These are phyloP conservation scores for Proliferodiscus dingleyae DNA, from an alignment of 2,329 filamentous ascomycete species.

Conservation along the genomic window DNA sequence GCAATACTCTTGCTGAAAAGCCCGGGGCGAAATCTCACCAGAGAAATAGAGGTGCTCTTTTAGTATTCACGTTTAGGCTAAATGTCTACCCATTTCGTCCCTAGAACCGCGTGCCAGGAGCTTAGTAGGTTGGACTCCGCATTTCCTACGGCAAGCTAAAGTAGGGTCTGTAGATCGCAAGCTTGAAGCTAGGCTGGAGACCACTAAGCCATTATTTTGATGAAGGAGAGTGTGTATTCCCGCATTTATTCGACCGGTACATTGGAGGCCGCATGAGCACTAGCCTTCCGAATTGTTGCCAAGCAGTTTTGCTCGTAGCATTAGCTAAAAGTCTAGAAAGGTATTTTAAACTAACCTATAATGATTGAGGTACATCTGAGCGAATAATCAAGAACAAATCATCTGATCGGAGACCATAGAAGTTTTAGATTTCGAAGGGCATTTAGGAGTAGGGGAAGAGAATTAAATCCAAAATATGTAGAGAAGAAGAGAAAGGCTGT, in stretches of 20 bases:
- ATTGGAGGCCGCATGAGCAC: background rate
- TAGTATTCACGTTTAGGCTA: slow-evolving; percentile 4
- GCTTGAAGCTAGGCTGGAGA: background rate
- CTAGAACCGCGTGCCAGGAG: background rate
- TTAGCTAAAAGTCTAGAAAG: too few species aligned
- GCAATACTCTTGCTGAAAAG: background rate
- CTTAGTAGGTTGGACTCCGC: background rate
- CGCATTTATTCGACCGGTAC: background rate
- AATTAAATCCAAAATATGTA: too few species aligned
- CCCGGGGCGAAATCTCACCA: background rate
- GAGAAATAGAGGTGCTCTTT: background rate
- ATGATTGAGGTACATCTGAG: too few species aligned
- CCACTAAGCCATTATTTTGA: too few species aligned
- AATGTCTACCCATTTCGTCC: slow-evolving; percentile 1
- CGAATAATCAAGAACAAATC: too few species aligned
- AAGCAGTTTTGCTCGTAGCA: too few species aligned
- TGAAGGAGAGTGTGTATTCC: background rate
- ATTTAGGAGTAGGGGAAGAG: too few species aligned
- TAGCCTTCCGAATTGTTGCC: background rate
- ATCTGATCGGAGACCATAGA: too few species aligned
- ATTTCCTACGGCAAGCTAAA: background rate
- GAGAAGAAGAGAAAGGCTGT: too few species aligned
- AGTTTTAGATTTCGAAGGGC: too few species aligned
- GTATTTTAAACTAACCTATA: too few species aligned
- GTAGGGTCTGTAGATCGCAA: background rate